Evolutionary conservation across 192 early-diverging fungal species (phyloP).

Genomic region (Pilaira anomala): DNA sequence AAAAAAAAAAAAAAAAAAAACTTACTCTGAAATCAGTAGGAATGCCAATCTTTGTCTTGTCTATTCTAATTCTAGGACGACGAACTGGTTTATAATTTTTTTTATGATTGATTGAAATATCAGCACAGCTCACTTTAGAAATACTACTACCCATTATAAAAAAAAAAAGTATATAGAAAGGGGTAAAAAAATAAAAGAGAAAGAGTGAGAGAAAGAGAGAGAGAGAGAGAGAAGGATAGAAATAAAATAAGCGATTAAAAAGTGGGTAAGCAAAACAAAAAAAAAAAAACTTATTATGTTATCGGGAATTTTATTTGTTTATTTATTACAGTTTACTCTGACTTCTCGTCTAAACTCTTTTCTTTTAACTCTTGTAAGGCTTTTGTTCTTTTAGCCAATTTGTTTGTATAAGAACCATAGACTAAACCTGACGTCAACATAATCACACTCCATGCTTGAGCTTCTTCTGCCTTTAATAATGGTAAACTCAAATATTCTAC

Average conservation of each 20-base stretch:
- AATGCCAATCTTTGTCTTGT: slow-evolving; percentile 13
- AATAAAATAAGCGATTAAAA: too few species aligned
- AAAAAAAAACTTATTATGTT: neutral
- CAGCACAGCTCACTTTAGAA: slow-evolving; percentile 17
- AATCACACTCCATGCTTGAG: slow-evolving; percentile 29
- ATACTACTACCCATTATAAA: slow-evolving; percentile 15
- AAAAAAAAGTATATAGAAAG: neutral
- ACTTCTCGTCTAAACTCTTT: neutral
- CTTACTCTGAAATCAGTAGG: slow-evolving; percentile 22
- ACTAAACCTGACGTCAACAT: slow-evolving; percentile 18
- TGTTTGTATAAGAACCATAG: slow-evolving; percentile 11
- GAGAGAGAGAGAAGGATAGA: too few species aligned
- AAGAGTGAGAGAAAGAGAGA: too few species aligned
- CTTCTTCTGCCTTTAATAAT: slow-evolving; percentile 17
- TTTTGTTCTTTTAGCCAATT: neutral
- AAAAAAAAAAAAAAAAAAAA: neutral
- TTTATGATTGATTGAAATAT: slow-evolving; percentile 5
- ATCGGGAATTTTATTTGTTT: neutral
- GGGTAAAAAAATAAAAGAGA: slow-evolving; percentile 6
- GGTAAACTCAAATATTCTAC: slow-evolving; percentile 11
- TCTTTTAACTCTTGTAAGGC: neutral
- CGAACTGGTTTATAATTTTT: neutral
- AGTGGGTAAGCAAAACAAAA: too few species aligned
- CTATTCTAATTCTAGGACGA: slow-evolving; percentile 7
- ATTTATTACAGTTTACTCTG: neutral